These are phyloP conservation scores for Starmerella sirachaensis DNA, from an alignment of 805 yeast genomes.

Conservation along the genomic window DNA sequence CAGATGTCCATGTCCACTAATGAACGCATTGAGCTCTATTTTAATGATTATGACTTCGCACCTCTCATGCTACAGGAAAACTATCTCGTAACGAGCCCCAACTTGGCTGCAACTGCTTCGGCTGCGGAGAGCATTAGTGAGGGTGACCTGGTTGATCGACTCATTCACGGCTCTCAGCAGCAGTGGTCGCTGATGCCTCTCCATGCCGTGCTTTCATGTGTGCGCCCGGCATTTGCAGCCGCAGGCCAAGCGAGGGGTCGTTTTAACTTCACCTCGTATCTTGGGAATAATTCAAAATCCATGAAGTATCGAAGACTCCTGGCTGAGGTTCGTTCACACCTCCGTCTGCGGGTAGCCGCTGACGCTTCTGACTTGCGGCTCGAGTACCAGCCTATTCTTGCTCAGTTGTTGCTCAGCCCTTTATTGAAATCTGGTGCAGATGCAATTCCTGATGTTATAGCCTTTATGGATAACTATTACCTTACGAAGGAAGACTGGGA, in stretches of 20 bases:
- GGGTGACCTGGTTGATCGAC: slow-evolving; percentile 67
- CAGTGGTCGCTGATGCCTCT: slow-evolving; percentile 89
- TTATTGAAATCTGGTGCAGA: slow-evolving; percentile 43
- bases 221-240: slow-evolving; percentile 56
- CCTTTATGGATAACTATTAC: slow-evolving; percentile 72
- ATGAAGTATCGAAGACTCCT: slow-evolving; percentile 66
- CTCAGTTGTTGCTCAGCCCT: slow-evolving; percentile 47
- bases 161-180: slow-evolving; percentile 82
- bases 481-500: slow-evolving; percentile 91
- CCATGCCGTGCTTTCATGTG: slow-evolving; percentile 77
- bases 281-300: slow-evolving; percentile 80
- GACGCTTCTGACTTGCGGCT: slow-evolving; percentile 63
- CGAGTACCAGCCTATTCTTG: slow-evolving; percentile 59
- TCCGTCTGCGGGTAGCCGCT: slow-evolving; percentile 67
- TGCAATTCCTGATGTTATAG: slow-evolving; percentile 55
- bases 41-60: slow-evolving; percentile 87
- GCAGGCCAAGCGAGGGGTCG: slow-evolving; percentile 62
- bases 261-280: slow-evolving; percentile 69
- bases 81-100: slow-evolving; percentile 53
- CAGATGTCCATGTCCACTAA: slow-evolving; percentile 36
- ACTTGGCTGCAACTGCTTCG: slow-evolving; percentile 46
- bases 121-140: slow-evolving; percentile 85
- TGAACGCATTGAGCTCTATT: slow-evolving; percentile 78
- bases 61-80: slow-evolving; percentile 96
- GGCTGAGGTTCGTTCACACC: slow-evolving; percentile 81